Percentiles rank a stretch among this genome's conserved stretches.
Evolutionary conservation across 345 rosid genomes (phyloP).

Genomic region (Noccaea caerulescens): DNA sequence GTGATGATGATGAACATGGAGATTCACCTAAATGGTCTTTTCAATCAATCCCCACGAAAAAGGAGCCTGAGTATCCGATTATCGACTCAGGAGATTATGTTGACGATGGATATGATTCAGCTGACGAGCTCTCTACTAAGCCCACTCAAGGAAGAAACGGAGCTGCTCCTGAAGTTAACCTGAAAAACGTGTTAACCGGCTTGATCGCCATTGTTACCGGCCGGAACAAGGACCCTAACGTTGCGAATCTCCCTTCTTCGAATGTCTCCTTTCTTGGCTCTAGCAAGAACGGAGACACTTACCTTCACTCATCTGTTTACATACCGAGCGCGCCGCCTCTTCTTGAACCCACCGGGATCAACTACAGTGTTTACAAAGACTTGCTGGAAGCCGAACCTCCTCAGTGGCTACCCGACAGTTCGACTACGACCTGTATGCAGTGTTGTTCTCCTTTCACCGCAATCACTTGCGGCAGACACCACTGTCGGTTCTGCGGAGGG

Average conservation of each 20-base stretch:
- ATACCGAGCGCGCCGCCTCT: conserved; percentile 98
- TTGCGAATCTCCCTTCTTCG: conserved; percentile 51
- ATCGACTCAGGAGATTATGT: conserved; percentile 54
- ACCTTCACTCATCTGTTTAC: conserved; percentile 83
- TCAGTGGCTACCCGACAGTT: conserved; percentile 95
- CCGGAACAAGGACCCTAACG: conserved; percentile 48
- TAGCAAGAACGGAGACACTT: conserved; percentile 72
- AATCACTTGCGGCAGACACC: conserved; percentile 89
- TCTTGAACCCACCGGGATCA: conserved; percentile 60
- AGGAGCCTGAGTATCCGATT: conserved; percentile 48
- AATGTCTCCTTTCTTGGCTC: conserved; percentile 84
- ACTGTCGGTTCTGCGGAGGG: conserved; percentile 96
- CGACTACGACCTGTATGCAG: conserved; percentile 74
- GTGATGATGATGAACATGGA: conserved; percentile 34
- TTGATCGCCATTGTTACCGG: conserved; percentile 84
- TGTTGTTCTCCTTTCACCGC: conserved; percentile 83
- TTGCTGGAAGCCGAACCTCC: conserved; percentile 89
- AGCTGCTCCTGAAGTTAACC: conserved; percentile 69
- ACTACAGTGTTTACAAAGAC: conserved; percentile 66
- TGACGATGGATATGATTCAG: conserved; percentile 66
- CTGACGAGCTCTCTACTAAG: conserved; percentile 44
- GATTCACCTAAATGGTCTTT: conserved; percentile 42
- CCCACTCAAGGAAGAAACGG: conserved; percentile 25
- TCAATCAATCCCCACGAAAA: conserved; percentile 46
- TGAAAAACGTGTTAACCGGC: conserved; percentile 81